Evolutionary conservation across 2,329 filamentous ascomycete species (phyloP), one percentile per base, ranked within the genome.

Genomic region (Talaromyces sp.): DNA sequence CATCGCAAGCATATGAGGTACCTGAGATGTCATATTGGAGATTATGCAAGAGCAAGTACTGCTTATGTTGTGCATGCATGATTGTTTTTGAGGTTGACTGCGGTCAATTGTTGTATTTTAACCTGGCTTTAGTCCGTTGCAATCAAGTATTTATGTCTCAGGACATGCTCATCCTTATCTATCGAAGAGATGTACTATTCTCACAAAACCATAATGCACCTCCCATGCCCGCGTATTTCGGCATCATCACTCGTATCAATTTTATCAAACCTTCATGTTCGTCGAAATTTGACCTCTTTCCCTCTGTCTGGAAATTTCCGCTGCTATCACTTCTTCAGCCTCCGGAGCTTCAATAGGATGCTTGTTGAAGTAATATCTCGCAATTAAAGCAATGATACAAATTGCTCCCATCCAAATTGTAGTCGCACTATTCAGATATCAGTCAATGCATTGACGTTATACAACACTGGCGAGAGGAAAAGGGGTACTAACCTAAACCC

Each of bases 1-100:
- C 37, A 59, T 59, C 33, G 56, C 35, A 59, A 45, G 56, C 37
- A 59, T 43, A 45, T 59, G 56, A 45, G 56, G 37, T 59, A 59
- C 56, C 19, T 43, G 56, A 43, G 56, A 39, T 59, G 1, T 43
- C 56, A 59, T 45, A 45, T 19, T 59, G 22, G 10, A 56, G 0
- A 39, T 1, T 39, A 56, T 24, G 31, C 1, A 3, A 14, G n/a
- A 2, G 11, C 4, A 39, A 24, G 52, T 56, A 56, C 52, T 33
- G 19, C 33, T 11, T 56, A 39, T 56, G 14, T 22, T 24, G 33
- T 37, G 31, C 33, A 39, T 56, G 52, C 33, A 37, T 37, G 33
- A 22, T 37, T 10, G 52, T 5, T 37, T 39, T 14, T 56, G n/a
- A 56, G 52, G 9, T 37, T 16, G 27, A 22, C 22, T 56, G 33